Percentiles rank a stretch among this genome's conserved stretches.
Evolutionary conservation across 345 rosid genomes (phyloP).

Genomic region (Gossypium ekmanianum): DNA sequence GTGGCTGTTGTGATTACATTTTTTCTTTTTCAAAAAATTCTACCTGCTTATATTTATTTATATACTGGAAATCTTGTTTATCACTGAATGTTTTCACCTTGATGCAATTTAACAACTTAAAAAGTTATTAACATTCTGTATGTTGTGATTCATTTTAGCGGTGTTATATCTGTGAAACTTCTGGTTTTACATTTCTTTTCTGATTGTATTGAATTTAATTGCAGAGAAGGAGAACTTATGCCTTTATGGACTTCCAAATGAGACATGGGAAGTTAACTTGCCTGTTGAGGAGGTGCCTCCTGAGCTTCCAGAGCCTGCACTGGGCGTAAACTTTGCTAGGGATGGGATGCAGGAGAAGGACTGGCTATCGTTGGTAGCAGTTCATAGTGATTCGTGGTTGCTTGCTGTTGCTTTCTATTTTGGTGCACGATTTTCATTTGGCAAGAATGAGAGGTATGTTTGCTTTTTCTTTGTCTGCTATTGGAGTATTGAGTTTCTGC

Average conservation of each 20-base stretch:
- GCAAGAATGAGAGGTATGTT: constrained; percentile 87
- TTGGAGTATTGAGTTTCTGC: not conserved
- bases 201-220: constrained; percentile 7
- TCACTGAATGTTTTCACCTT: not conserved
- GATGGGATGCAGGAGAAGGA: constrained; percentile 94
- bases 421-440: constrained; percentile 97
- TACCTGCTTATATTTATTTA: not conserved
- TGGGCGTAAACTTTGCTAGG: constrained; percentile 93
- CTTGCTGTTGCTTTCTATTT: constrained; percentile 95
- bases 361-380: too few relatives aligned
- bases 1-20: not conserved
- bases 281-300: constrained; percentile 99
- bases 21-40: not conserved
- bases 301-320: constrained; percentile 98
- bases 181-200: not conserved
- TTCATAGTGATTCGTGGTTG: constrained; percentile 71
- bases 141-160: not conserved
- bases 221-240: constrained; percentile 94
- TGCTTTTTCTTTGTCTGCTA: constrained; percentile 9
- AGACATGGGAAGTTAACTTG: constrained; percentile 92
- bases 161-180: not conserved
- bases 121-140: not conserved
- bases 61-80: not conserved
- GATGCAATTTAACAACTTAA: not conserved
- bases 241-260: constrained; percentile 88